Evolutionary conservation across 2,329 filamentous ascomycete species (phyloP), one percentile per base, ranked within the genome.

Genomic region (Neodidymelliopsis sp.): DNA sequence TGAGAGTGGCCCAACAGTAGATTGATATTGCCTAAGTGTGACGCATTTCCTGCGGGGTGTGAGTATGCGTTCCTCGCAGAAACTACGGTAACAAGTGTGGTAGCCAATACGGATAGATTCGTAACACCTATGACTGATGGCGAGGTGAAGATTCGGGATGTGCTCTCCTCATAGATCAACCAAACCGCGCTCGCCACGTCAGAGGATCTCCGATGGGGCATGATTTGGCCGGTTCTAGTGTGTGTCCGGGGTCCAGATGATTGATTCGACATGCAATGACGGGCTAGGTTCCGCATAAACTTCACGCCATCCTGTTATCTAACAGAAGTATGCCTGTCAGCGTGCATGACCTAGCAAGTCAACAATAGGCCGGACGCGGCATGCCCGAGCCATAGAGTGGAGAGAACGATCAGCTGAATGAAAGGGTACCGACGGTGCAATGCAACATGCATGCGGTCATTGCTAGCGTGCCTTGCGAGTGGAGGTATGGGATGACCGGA

Each of bases 181-280:
- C 73, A 76, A 67, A 73, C 72, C 74, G 66, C 65, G 70, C 55
- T 70, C 73, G 76, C 77, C 77, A 79, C 77, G 77, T 79, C 76
- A 78, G 76, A 76, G 73, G 76, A 74, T 78, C 75, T 76, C 74
- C 76, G 75, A 77, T 71, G 70, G 73, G 69, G 71, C 67, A 73
- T 69, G 70, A 70, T 75, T 70, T 73, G 74, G 74, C 72, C 71
- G 67, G 70, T 72, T 70, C 75, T 77, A 77, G 75, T 73, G 73
- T 74, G 57, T 62, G 58, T 62, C 66, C 62, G 65, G 59, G 68
- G 67, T 60, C 67, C 69, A 73, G 70, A 72, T 73, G 70, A 74
- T 72, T 73, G 73, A 71, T 62, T 74, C 63, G 69, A 72, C 68
- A 73, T 75, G 69, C 71, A 66, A 72, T 72, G 68, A 66, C 71